Evolutionary conservation across 495 filamentous ascomycete species (phyloP).

Genomic region (Sordaria brevicollis): DNA sequence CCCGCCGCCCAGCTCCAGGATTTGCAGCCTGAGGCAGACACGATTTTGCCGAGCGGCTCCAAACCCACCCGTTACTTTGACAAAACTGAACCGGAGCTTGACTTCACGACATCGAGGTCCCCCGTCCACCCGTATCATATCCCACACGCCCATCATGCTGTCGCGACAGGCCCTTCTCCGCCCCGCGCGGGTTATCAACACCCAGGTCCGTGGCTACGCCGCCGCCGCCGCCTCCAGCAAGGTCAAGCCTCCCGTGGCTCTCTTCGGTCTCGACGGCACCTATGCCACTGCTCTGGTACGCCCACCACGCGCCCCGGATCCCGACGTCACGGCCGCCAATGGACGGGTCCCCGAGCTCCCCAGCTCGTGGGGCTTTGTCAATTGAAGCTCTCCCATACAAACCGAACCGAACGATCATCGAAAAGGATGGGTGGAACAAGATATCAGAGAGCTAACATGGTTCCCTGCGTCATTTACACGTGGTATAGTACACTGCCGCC

Average conservation of each 20-base stretch:
- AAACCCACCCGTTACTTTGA: constrained; percentile 19
- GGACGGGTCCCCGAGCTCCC: background rate
- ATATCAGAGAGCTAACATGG: constrained; percentile 2
- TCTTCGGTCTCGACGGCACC: constrained; percentile 94
- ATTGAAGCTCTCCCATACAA: background rate
- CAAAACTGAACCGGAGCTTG: constrained; percentile 22
- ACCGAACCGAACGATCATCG: background rate
- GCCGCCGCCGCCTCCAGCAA: constrained; percentile 48
- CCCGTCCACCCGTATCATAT: constrained; percentile 19
- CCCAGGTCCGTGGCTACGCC: constrained; percentile 60
- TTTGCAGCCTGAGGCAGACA: constrained; percentile 21
- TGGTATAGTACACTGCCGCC: constrained; percentile 78
- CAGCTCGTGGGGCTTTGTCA: background rate
- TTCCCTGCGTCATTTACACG: constrained; percentile 25
- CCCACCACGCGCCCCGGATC: constrained; percentile 10
- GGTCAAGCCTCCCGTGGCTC: constrained; percentile 73
- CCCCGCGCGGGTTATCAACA: constrained; percentile 34
- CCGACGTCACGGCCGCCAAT: constrained; percentile 9
- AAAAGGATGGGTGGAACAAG: background rate
- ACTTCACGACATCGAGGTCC: constrained; percentile 25
- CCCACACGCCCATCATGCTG: constrained; percentile 43
- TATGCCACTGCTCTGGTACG: constrained; percentile 96
- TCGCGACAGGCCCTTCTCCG: constrained; percentile 50
- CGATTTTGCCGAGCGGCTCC: constrained; percentile 21
- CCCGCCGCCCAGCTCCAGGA: background rate